A percentile compares a stretch with the other conserved stretches of the same genome.
Evolutionary conservation across 78 protist genomes (phyloP).

Genomic region (Dictyostelium capitatum): DNA sequence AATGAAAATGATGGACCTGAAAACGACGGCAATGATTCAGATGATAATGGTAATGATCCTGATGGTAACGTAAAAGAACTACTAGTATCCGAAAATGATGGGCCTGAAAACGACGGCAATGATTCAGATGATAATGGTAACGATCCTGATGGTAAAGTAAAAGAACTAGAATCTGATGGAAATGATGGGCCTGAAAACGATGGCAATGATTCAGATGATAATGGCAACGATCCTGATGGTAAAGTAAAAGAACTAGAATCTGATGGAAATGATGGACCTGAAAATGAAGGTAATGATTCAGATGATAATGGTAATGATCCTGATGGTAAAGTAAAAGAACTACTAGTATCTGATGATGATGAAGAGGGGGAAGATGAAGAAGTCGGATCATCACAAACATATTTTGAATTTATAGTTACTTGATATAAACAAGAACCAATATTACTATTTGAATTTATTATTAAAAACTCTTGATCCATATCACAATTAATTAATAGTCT

Average conservation of each 20-base stretch:
- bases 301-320: neutral
- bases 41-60: neutral
- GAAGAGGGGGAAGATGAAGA: neutral
- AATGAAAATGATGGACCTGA: neutral
- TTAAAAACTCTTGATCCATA: conserved; percentile 1
- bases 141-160: too few species aligned
- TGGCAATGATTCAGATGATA: neutral
- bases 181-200: neutral
- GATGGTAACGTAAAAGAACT: neutral
- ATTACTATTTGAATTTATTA: neutral
- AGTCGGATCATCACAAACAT: neutral
- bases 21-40: neutral
- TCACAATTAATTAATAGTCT: neutral
- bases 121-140: neutral
- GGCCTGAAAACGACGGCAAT: neutral
- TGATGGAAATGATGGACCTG: neutral
- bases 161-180: neutral
- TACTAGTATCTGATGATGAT: too few species aligned
- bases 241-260: neutral
- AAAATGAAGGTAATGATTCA: neutral
- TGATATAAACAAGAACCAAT: neutral
- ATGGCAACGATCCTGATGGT: neutral
- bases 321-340: too few species aligned
- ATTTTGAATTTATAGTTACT: conserved; percentile 4
- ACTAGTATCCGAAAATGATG: neutral